Base-by-base conservation (phyloP, 306 rosid species). In the Mucuna pruriens region DNA sequence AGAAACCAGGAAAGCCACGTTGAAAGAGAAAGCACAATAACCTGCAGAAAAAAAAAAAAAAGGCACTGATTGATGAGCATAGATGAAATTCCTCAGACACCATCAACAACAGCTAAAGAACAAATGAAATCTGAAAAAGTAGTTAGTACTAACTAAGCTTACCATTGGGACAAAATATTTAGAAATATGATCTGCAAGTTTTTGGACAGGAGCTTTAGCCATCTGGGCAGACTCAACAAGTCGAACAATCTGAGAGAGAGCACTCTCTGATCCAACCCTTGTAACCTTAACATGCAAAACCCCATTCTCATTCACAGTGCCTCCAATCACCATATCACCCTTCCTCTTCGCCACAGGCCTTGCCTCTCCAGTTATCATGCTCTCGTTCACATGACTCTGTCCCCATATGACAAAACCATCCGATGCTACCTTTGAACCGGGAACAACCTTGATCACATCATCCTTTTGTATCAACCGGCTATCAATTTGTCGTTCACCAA, bases 161-260 rank as follows among this genome's bases (percentile, higher is more conserved):
- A 91, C 98, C 84, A 90, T 5, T 25, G 98, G 98, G 79, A 94
- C 98, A 76, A 94, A 92, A 81, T 89, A 94, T 62, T 89, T 92
- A 48, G 97, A 94, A 78, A 94, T 92, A 31, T 72, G 87, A 66
- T 94, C 98, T 0, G 98, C 98, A 66, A 89, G 75, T 76, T 92
- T 94, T 79, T 94, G 98, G 0, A 94, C 93, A 3, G 98, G 97
- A 84, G 98, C 98, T 80, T 94, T 94, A 31, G 94, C 98, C 98
- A 94, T 88, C 65, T 94, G 98, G 1, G 97, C 97, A 36, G 98
- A 86, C 74, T 94, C 97, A 38, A 94, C 98, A 38, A 94, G 98
- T 58, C 94, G 75, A 73, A 94, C 95, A 77, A 94, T 94, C 85
- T 94, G 98, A 0, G 92, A 88, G 25, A 94, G 92, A 1, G 97